Base-by-base conservation (phyloP, 1,139 yeast genomes). In the Waltiozyma sp. region DNA sequence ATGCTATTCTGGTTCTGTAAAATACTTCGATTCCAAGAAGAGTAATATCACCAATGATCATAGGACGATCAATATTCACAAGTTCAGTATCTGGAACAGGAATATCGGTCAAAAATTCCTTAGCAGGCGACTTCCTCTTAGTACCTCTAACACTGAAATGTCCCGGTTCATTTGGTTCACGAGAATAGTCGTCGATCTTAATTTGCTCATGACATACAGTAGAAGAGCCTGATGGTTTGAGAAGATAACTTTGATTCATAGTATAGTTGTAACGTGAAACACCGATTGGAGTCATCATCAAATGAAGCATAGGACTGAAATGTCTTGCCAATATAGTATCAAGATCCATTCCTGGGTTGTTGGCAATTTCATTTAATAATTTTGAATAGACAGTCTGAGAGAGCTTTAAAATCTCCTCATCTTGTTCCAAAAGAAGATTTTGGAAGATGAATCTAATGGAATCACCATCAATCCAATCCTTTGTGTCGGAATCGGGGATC, bases 221-320 rank as follows among this genome's bases (percentile, higher is more conserved):
- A 14, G 45, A 28, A 15, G 28, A n/a, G 9, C 93, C 94, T 5
- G 95, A 84, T 1, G 97, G 95, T 50, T 87, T 76, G 59, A 91
- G 68, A 38, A 91, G 75, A 42, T 80, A 70, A 18, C 71, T 66
- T 0, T 87, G 69, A 53, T 86, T 81, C 95, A 93, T 86, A 39
- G 78, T 77, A 62, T 86, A 91, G 53, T 82, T 84, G 59, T 83
- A 86, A 50, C 98, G 78, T 3, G 95, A 85, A 44, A 88, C 78
- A 48, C 99, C 98, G 49, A 93, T 83, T 5, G 98, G 98, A 0
- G 97, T 91, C 82, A 86, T 81, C 40, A 88, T 60, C 40, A 93
- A 68, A 13, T 80, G 73, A 41, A 87, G 63, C 42, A 87, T 68
- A 1, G 94, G 80, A 37, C 68, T 69, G 49, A 77, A 64, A 53